Evolutionary conservation across 1,284 basidiomycete genomes (phyloP), one percentile per base, ranked within the genome.

Genomic region (Sporisorium reilianum): DNA sequence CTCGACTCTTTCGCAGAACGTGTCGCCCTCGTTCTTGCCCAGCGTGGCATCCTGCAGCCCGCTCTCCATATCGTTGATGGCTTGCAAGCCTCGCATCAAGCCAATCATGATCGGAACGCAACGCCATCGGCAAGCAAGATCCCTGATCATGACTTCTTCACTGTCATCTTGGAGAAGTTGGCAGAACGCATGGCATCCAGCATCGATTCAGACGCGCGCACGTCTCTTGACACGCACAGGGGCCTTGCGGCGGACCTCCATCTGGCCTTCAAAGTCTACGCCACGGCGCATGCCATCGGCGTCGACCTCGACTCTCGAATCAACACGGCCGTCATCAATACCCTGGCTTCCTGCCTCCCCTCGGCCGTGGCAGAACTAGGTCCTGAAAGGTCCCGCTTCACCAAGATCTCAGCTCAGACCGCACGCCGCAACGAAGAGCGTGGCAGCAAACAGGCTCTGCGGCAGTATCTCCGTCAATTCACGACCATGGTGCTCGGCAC

Each of bases 101-200:
- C 11, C 46, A 30, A 16, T 32, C 28, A 18, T 14, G 26, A 3
- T 9, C 23, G 25, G 11, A 4, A 2, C 28, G 30, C 11, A 2
- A n/a, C 38, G n/a, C 26, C n/a, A 3, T 6, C 40, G n/a, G 30
- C 25, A 10, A 32, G 5, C 40, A 66, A 48, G 18, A 26, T 55
- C 5, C 71, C 71, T 3, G 65, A 70, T 14, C 66, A 70, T 23
- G 72, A 75, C 34, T 54, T 75, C 10, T 65, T 70, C 53, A 63
- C 61, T 10, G 63, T 63, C 20, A 40, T 66, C 2, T 18, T 70
- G 14, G 55, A 66, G 20, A 49, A 48, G 34, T 41, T 75, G 14
- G 53, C 67, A 1, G n/a, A 46, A 8, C 72, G 72, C 12, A 70
- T 75, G 56, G 23, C 46, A 0, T 30, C 52, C 1, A 48, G 40